Conservation (phyloP, 495 filamentous ascomycete genomes). For the Neohortaea acidophila region DNA sequence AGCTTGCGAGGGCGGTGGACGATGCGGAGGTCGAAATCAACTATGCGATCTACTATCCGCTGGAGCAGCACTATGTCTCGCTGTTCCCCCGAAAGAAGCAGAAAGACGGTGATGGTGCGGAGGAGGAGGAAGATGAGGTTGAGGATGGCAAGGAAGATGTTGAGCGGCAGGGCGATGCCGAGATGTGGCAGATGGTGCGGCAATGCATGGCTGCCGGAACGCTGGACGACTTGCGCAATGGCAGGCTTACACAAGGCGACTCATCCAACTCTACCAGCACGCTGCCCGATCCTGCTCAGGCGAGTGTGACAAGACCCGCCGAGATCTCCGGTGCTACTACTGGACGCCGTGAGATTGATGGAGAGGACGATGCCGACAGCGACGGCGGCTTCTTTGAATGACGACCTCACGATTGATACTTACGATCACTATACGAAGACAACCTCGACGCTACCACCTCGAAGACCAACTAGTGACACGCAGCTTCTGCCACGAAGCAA, state of each 20-base stretch:
- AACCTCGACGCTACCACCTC: too few species aligned
- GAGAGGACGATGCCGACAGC: constrained; percentile 33
- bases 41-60: constrained; percentile 72
- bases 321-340: neutral
- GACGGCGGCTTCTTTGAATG: constrained; percentile 43
- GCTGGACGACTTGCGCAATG: constrained; percentile 32
- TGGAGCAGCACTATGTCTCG: constrained; percentile 62
- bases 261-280: constrained; percentile 5
- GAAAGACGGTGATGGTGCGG: constrained; percentile 18
- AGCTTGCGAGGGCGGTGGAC: constrained; percentile 35
- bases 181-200: constrained; percentile 57
- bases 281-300: constrained; percentile 10
- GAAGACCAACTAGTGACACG: too few species aligned
- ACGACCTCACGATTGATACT: too few species aligned
- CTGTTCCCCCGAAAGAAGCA: constrained; percentile 46
- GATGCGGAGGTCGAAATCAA: constrained; percentile 60
- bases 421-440: too few species aligned
- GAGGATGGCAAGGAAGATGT: constrained; percentile 7
- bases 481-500: too few species aligned
- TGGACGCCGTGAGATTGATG: constrained; percentile 9
- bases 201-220: constrained; percentile 52
- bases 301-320: neutral
- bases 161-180: constrained; percentile 30
- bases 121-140: constrained; percentile 17
- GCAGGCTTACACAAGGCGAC: constrained; percentile 30